phyloP scores from a whole-genome alignment of 805 yeast species.

The Priceomyces medius region DNA sequence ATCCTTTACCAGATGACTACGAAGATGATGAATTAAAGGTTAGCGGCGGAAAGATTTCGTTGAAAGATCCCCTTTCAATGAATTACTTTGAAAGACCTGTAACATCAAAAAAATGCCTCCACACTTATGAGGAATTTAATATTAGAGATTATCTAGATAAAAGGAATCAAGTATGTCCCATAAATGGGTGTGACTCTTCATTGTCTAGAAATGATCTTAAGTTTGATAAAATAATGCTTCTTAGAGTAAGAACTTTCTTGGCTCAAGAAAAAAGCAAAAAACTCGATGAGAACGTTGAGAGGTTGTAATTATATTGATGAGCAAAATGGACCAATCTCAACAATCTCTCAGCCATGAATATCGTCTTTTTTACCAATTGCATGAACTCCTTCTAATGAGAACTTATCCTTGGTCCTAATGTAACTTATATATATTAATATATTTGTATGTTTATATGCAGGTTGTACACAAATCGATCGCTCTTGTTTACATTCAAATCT shows the following conservation, averaged over 20 bases:
- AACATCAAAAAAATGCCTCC: conserved; percentile 56
- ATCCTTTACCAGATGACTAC: conserved; percentile 54
- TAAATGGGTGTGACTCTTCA: conserved; percentile 49
- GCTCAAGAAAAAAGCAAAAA: conserved; percentile 15
- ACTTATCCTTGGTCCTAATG: too few relatives aligned
- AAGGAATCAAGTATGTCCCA: conserved; percentile 49
- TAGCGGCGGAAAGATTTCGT: conserved; percentile 68
- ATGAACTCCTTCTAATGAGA: too few relatives aligned
- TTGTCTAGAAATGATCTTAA: conserved; percentile 36
- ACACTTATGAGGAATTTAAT: conserved; percentile 56
- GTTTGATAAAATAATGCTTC: conserved; percentile 53
- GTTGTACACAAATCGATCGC: not conserved
- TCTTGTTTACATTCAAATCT: conserved; percentile 1
- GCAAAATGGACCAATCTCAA: too few relatives aligned
- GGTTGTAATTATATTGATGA: conserved; percentile 6
- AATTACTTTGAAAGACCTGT: conserved; percentile 53
- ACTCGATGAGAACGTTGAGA: conserved; percentile 7
- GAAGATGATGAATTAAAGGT: conserved; percentile 64
- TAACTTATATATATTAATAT: conserved; percentile 1
- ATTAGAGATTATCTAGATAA: conserved; percentile 32
- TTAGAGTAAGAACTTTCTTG: conserved; percentile 47
- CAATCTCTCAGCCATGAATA: too few relatives aligned
- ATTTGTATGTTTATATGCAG: conserved; percentile 1
- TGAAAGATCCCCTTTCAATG: conserved; percentile 66
- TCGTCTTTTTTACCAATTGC: too few relatives aligned